Percentiles rank a stretch among this genome's conserved stretches.
These are phyloP conservation scores for Xerocomellus amylosporus DNA, from an alignment of 768 basidiomycete species.

Conservation along the genomic window DNA sequence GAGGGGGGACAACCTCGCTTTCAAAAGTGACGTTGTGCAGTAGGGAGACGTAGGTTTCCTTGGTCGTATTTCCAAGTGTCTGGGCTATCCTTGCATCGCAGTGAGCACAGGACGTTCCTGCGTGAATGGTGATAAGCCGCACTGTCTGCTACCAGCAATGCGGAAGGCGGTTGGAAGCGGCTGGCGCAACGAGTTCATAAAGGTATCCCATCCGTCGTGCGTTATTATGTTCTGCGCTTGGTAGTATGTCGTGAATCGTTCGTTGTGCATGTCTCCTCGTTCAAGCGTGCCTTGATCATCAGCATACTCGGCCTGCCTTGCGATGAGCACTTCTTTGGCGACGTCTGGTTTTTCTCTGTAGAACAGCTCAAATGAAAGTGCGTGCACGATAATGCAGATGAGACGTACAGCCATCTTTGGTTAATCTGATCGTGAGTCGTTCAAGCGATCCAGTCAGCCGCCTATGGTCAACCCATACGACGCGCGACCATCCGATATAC, in stretches of 20 bases:
- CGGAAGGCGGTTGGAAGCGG: conserved; percentile 94
- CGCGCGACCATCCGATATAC: conserved; percentile 20
- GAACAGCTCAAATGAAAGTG: background rate
- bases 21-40: conserved; percentile 75
- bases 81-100: conserved; percentile 51
- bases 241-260: conserved; percentile 66
- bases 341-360: conserved; percentile 20
- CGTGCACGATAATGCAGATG: background rate
- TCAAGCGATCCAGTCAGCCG: conserved; percentile 15
- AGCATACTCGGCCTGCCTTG: conserved; percentile 20
- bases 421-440: background rate
- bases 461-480: conserved; percentile 25
- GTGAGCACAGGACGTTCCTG: background rate
- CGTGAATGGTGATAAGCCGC: conserved; percentile 15
- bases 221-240: conserved; percentile 71
- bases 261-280: conserved; percentile 67
- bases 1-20: conserved; percentile 70
- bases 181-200: conserved; percentile 60
- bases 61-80: conserved; percentile 78
- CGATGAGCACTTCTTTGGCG: conserved; percentile 9
- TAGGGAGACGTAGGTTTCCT: conserved; percentile 71
- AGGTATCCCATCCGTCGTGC: conserved; percentile 74
- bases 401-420: conserved; percentile 21
- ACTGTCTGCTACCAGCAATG: conserved; percentile 87
- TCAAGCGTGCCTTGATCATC: conserved; percentile 53